Conservation (phyloP, 345 rosid genomes). For the Passiflora organensis region DNA sequence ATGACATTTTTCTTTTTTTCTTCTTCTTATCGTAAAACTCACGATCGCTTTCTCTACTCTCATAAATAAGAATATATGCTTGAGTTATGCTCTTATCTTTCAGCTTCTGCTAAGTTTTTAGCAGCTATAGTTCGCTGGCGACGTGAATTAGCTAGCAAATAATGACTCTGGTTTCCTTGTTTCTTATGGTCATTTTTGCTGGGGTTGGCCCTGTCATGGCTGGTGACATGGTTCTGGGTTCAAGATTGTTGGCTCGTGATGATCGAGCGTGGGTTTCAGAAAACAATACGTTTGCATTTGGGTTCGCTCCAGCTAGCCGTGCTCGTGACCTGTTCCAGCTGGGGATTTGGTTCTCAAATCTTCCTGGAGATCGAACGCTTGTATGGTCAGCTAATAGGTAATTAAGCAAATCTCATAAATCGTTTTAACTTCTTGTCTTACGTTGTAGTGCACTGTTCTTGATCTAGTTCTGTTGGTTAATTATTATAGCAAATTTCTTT, state of each 20-base stretch:
- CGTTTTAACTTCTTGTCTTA: too few species aligned
- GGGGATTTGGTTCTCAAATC: conserved; percentile 67
- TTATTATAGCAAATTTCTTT: too few species aligned
- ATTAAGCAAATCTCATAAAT: background rate
- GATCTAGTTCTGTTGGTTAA: too few species aligned
- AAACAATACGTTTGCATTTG: conserved; percentile 71
- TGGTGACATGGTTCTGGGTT: conserved; percentile 44
- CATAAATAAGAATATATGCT: background rate
- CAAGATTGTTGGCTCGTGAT: conserved; percentile 48
- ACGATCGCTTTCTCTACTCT: background rate
- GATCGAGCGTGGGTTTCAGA: conserved; percentile 55
- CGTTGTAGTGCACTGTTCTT: too few species aligned
- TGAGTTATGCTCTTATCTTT: background rate
- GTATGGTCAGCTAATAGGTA: conserved; percentile 91
- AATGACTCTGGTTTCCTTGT: background rate
- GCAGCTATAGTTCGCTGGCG: background rate
- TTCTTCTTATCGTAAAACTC: conserved; percentile 10
- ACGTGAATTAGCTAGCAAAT: background rate
- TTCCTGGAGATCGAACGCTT: conserved; percentile 68
- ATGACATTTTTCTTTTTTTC: background rate
- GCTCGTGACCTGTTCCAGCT: conserved; percentile 34
- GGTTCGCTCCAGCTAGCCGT: conserved; percentile 40
- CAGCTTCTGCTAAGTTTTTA: conserved; percentile 3
- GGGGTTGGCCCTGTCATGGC: conserved; percentile 14
- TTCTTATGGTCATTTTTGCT: background rate